Percentiles rank a stretch among this genome's conserved stretches.
Conservation (phyloP, 306 rosid genomes). For the Rosa chinensis region DNA sequence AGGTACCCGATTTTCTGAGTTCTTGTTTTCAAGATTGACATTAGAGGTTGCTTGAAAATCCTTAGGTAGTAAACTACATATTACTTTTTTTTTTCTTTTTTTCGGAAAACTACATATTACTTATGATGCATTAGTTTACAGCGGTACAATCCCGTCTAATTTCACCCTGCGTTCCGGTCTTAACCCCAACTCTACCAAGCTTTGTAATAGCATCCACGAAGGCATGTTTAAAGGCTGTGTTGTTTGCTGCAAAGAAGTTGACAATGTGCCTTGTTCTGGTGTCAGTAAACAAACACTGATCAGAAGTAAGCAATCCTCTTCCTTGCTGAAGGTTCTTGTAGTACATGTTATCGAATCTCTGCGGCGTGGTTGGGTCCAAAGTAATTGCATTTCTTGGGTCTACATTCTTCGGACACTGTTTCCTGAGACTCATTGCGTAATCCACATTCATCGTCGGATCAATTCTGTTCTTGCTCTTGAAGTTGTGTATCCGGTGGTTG, state of each 20-base stretch:
- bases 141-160: slow-evolving; percentile 52
- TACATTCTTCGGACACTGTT: slow-evolving; percentile 53
- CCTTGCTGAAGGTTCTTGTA: slow-evolving; percentile 84
- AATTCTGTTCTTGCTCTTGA: slow-evolving; percentile 49
- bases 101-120: too few relatives aligned
- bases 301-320: slow-evolving; percentile 74
- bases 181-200: slow-evolving; percentile 69
- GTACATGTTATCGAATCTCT: slow-evolving; percentile 59
- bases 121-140: slow-evolving; percentile 40
- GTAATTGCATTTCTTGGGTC: slow-evolving; percentile 56
- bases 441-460: slow-evolving; percentile 59
- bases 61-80: not conserved
- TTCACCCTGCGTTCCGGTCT: slow-evolving; percentile 59
- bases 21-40: not conserved
- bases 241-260: slow-evolving; percentile 62
- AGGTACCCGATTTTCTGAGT: not conserved
- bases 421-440: slow-evolving; percentile 52
- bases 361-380: slow-evolving; percentile 65
- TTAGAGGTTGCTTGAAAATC: not conserved
- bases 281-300: slow-evolving; percentile 61
- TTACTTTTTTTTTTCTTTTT: too few relatives aligned
- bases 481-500: slow-evolving; percentile 51
- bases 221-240: slow-evolving; percentile 55
- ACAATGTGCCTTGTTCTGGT: slow-evolving; percentile 55
- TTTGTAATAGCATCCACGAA: slow-evolving; percentile 69